phyloP scores from a whole-genome alignment of 371 early-diverging fungal genomes.

The Mitosporidium daphniae region DNA sequence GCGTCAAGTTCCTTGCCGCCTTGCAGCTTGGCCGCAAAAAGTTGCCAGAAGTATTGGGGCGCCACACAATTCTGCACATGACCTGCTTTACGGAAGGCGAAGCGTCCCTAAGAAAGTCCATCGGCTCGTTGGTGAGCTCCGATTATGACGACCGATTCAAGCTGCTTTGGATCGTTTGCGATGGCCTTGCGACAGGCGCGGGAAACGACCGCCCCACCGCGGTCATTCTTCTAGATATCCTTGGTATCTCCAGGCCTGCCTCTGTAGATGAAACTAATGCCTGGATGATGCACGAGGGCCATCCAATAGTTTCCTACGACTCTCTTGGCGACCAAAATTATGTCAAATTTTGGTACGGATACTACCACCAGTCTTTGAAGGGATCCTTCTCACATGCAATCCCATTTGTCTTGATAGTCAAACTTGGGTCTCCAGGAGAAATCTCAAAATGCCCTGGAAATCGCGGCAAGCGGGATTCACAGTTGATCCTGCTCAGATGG shows the following conservation, averaged over 20 bases:
- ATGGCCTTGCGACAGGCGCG: conserved; percentile 18
- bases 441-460: conserved; percentile 21
- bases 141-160: conserved; percentile 74
- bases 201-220: conserved; percentile 90
- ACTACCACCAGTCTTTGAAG: no score
- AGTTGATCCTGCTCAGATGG: conserved; percentile 51
- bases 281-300: no score
- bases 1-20: conserved; percentile 58
- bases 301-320: no score
- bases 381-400: no score
- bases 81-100: conserved; percentile 89
- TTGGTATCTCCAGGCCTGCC: no score
- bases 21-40: conserved; percentile 29
- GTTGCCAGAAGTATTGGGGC: conserved; percentile 42
- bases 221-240: conserved; percentile 61
- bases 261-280: no score
- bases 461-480: conserved; percentile 42
- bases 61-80: conserved; percentile 56
- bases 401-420: conserved; percentile 37
- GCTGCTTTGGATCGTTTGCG: conserved; percentile 33
- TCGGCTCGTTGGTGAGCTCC: conserved; percentile 63
- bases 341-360: no score
- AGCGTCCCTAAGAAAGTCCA: conserved; percentile 51
- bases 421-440: conserved; percentile 29
- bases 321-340: conserved; percentile 3